Evolutionary conservation across 2,329 filamentous ascomycete species (phyloP).

Genomic region (Ophiocordyceps australis): DNA sequence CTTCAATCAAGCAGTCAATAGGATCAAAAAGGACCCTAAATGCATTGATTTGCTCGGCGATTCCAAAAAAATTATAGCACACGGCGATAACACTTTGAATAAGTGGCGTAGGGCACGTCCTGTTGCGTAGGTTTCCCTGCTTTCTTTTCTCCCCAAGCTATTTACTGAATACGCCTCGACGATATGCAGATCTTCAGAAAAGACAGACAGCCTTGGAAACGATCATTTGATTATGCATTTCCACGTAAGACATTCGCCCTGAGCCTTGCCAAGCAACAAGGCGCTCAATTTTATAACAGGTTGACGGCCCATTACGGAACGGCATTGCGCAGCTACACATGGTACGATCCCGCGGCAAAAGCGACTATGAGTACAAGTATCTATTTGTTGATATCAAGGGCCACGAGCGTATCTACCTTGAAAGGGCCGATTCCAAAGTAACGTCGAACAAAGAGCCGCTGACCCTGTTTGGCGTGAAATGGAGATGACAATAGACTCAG

Average conservation of each 20-base stretch:
- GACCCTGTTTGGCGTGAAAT: slow-evolving; percentile 45
- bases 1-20: slow-evolving; percentile 74
- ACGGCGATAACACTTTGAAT: slow-evolving; percentile 64
- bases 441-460: slow-evolving; percentile 21
- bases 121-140: slow-evolving; percentile 26
- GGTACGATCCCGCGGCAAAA: slow-evolving; percentile 43
- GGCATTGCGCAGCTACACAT: slow-evolving; percentile 67
- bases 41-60: slow-evolving; percentile 63
- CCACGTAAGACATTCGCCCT: slow-evolving; percentile 34
- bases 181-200: slow-evolving; percentile 38
- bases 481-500: slow-evolving; percentile 12
- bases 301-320: slow-evolving; percentile 57
- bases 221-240: slow-evolving; percentile 79
- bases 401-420: slow-evolving; percentile 44
- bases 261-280: background rate
- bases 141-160: background rate
- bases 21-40: slow-evolving; percentile 52
- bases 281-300: too few relatives aligned
- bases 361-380: slow-evolving; percentile 61
- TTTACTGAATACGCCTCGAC: too few relatives aligned
- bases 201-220: slow-evolving; percentile 55
- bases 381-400: slow-evolving; percentile 67
- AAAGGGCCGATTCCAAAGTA: slow-evolving; percentile 32
- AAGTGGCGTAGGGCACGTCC: slow-evolving; percentile 58
- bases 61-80: slow-evolving; percentile 55